Evolutionary conservation across 2,329 filamentous ascomycete genomes (phyloP).

Genomic region (Stagonosporopsis chrysanthemi): DNA sequence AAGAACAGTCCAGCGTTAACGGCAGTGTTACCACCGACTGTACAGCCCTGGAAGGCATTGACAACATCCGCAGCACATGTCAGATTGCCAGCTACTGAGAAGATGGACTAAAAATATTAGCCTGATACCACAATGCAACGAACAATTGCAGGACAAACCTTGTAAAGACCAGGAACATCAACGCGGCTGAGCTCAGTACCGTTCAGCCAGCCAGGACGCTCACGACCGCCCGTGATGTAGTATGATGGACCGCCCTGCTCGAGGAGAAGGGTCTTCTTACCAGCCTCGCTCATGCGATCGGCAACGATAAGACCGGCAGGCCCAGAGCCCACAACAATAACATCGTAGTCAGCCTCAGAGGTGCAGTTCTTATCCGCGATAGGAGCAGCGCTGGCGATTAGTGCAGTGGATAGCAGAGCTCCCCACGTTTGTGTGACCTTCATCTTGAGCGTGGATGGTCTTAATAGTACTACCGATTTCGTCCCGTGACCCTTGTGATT

Average conservation of each 20-base stretch:
- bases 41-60: constrained; percentile 59
- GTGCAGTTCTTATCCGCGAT: constrained; percentile 6
- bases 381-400: constrained; percentile 15
- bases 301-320: constrained; percentile 63
- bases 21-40: constrained; percentile 60
- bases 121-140: too few relatives aligned
- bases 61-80: constrained; percentile 52
- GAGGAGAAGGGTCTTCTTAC: constrained; percentile 60
- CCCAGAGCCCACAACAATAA: constrained; percentile 51
- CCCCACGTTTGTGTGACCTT: constrained; percentile 20
- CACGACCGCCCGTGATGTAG: constrained; percentile 57
- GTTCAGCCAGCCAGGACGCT: constrained; percentile 58
- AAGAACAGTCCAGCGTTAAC: constrained; percentile 64
- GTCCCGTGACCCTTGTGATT: constrained; percentile 6
- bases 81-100: constrained; percentile 50
- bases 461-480: background rate
- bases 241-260: constrained; percentile 62
- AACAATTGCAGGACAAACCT: constrained; percentile 19
- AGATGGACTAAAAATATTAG: constrained; percentile 51
- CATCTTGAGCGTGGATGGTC: constrained; percentile 11
- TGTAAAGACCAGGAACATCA: constrained; percentile 62
- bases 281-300: constrained; percentile 60
- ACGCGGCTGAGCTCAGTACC: constrained; percentile 59
- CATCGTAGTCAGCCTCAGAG: constrained; percentile 29
- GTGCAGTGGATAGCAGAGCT: constrained; percentile 20